These are phyloP conservation scores for Nitzschia palea DNA, from an alignment of 108 stramenopile species.

Conservation along the genomic window DNA sequence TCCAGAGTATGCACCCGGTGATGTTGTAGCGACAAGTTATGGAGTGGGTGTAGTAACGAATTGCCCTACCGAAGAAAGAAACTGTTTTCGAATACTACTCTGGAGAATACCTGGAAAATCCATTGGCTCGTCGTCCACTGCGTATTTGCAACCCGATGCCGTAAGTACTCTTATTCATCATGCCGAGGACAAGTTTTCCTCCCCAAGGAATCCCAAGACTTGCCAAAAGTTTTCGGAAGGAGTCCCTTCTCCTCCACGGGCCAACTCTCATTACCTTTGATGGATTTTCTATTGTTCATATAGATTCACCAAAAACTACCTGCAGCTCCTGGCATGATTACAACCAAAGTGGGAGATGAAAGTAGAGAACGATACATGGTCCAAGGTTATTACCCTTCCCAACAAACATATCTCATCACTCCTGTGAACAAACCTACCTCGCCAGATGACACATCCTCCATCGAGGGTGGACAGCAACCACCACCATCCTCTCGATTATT, in stretches of 20 bases:
- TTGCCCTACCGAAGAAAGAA: background rate
- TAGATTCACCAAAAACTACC: conserved; percentile 48
- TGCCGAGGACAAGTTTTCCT: no score
- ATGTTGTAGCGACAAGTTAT: conserved; percentile 69
- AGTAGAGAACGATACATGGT: conserved; percentile 39
- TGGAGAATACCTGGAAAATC: conserved; percentile 77
- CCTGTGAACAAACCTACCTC: conserved; percentile 10
- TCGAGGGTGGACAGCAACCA: background rate
- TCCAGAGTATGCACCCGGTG: conserved; percentile 49
- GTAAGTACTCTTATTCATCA: conserved; percentile 29
- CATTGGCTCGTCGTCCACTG: conserved; percentile 54
- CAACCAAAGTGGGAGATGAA: conserved; percentile 19
- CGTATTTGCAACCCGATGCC: conserved; percentile 39
- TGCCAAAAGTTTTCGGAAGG: no score
- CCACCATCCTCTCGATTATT: conserved; percentile 21
- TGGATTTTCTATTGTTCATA: background rate
- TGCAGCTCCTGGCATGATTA: conserved; percentile 70
- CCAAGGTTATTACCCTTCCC: conserved; percentile 20
- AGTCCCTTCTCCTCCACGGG: no score
- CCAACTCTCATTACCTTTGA: no score
- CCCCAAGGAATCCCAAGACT: no score
- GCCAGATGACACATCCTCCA: background rate
- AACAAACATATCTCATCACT: conserved; percentile 15
- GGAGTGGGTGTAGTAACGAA: conserved; percentile 68
- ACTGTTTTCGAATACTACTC: conserved; percentile 40